Evolutionary conservation across 2,329 filamentous ascomycete species (phyloP).

Genomic region (Hysterium pulicare): DNA sequence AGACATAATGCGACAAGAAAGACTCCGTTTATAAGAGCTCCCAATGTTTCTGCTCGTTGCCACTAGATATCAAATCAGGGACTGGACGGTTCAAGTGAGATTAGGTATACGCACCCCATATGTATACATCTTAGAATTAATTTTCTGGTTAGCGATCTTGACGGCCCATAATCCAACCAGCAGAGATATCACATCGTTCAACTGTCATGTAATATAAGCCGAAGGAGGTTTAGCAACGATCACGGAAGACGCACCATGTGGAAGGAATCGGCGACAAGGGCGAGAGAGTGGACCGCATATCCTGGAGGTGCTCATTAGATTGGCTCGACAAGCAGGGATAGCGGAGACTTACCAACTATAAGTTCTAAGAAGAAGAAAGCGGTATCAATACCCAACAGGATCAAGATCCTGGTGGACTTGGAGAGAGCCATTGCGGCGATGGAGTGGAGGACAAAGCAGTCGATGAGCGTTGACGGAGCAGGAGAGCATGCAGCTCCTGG

Average conservation of each 20-base stretch:
- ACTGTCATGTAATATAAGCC: slow-evolving; percentile 46
- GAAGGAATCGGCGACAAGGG: slow-evolving; percentile 93
- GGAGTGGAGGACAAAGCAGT: neutral
- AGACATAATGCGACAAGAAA: slow-evolving; percentile 95
- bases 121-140: slow-evolving; percentile 82
- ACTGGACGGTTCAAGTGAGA: neutral
- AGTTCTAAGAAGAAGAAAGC: slow-evolving; percentile 90
- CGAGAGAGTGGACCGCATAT: slow-evolving; percentile 84
- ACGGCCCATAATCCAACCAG: slow-evolving; percentile 94
- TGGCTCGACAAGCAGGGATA: neutral
- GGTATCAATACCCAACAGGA: slow-evolving; percentile 87
- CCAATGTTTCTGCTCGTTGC: slow-evolving; percentile 94
- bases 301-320: slow-evolving; percentile 42
- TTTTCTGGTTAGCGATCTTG: slow-evolving; percentile 77
- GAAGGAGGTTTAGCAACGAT: slow-evolving; percentile 1
- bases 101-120: slow-evolving; percentile 69
- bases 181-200: slow-evolving; percentile 96
- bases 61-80: slow-evolving; percentile 55
- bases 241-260: slow-evolving; percentile 72
- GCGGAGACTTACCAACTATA: slow-evolving; percentile 56
- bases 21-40: slow-evolving; percentile 94
- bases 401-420: slow-evolving; percentile 86
- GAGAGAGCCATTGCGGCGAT: slow-evolving; percentile 69
- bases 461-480: neutral
- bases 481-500: neutral